phyloP scores from a whole-genome alignment of 2,329 filamentous ascomycete genomes.

The Domatiomyces catenatus region DNA sequence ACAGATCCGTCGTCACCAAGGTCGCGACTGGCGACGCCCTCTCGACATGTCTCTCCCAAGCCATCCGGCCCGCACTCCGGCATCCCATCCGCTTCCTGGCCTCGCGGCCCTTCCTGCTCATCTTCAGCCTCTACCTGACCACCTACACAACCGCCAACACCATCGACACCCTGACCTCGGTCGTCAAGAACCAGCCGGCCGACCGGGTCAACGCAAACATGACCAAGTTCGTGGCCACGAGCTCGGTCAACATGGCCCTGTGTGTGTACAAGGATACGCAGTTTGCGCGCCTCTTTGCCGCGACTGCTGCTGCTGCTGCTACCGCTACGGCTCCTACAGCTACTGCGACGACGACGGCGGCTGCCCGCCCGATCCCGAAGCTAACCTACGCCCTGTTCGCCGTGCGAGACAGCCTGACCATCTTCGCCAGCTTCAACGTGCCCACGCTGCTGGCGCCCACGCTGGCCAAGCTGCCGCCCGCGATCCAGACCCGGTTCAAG shows the following conservation, averaged over 20 bases:
- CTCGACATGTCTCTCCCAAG: constrained; percentile 25
- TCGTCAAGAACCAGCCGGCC: constrained; percentile 41
- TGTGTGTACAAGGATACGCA: constrained; percentile 71
- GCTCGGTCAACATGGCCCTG: constrained; percentile 65
- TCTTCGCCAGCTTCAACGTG: constrained; percentile 83
- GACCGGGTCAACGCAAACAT: constrained; percentile 55
- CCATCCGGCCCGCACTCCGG: constrained; percentile 26
- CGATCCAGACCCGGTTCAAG: constrained; percentile 31
- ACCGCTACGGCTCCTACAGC: constrained; percentile 4
- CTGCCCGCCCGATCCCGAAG: constrained; percentile 40
- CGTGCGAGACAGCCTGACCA: constrained; percentile 64
- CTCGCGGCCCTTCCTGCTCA: constrained; percentile 34
- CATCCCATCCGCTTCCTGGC: constrained; percentile 30
- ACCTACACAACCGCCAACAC: constrained; percentile 82
- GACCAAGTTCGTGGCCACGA: constrained; percentile 67
- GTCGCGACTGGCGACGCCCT: constrained; percentile 28
- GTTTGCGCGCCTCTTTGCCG: constrained; percentile 59
- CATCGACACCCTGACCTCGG: constrained; percentile 65
- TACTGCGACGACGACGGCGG: too few species aligned
- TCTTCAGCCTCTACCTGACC: constrained; percentile 57
- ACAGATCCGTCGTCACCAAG: constrained; percentile 41
- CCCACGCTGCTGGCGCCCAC: constrained; percentile 61
- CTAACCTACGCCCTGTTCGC: constrained; percentile 63
- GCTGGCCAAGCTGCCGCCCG: constrained; percentile 47
- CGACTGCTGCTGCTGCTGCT: constrained; percentile 10